phyloP scores from a whole-genome alignment of 176 grass and related monocot species.

The Avena eriantha region DNA sequence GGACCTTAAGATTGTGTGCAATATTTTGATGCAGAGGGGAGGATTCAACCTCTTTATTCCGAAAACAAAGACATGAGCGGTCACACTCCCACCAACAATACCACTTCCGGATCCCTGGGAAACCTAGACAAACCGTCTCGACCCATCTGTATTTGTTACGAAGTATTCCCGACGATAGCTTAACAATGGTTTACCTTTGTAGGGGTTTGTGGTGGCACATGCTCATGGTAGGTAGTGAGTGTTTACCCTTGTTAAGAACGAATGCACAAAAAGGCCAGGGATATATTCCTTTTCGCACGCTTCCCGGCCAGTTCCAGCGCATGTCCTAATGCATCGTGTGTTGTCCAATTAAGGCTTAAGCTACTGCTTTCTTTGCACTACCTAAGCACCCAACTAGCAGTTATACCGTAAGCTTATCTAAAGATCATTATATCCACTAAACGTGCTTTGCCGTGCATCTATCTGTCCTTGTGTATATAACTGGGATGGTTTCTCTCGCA shows the following conservation, averaged over 20 bases:
- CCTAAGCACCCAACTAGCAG: neutral
- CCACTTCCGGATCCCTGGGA: neutral
- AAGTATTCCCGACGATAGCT: neutral
- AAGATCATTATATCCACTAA: constrained; percentile 7
- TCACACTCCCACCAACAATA: neutral
- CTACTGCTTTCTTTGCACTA: neutral
- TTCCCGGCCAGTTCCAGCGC: neutral
- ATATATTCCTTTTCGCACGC: neutral
- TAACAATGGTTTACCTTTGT: neutral
- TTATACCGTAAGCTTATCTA: neutral
- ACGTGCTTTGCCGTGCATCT: neutral
- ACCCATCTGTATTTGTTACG: constrained; percentile 5
- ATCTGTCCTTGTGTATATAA: neutral
- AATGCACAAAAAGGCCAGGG: neutral
- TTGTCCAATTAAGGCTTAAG: constrained; percentile 20
- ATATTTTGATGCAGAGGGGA: too few relatives aligned
- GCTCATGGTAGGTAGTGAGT: neutral
- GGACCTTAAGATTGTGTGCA: too few relatives aligned
- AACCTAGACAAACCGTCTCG: neutral
- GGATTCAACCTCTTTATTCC: too few relatives aligned
- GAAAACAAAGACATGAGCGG: too few relatives aligned
- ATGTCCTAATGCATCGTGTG: neutral
- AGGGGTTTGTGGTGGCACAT: neutral
- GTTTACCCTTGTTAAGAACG: neutral
- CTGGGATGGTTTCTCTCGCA: neutral